phyloP scores from a whole-genome alignment of 2,329 filamentous ascomycete genomes.

The Aspergillus sp. region DNA sequence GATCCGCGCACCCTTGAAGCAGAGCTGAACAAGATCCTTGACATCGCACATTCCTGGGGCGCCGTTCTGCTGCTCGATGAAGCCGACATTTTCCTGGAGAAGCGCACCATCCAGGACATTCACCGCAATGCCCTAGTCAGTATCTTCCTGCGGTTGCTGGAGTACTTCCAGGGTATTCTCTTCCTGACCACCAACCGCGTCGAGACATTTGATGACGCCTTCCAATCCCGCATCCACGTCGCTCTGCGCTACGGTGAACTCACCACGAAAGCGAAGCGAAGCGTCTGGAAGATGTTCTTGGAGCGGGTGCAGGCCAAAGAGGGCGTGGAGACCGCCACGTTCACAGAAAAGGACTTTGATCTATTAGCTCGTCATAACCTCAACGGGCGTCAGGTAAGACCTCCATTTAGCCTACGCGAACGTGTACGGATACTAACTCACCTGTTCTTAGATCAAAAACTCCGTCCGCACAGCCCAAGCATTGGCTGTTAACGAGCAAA shows the following conservation, averaged over 20 bases:
- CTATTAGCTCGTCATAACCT: constrained; percentile 67
- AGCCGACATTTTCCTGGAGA: constrained; percentile 81
- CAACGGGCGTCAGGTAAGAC: constrained; percentile 64
- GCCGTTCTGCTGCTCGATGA: constrained; percentile 84
- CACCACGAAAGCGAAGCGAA: constrained; percentile 69
- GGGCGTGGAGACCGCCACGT: constrained; percentile 51
- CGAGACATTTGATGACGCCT: constrained; percentile 84
- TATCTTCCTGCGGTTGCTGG: constrained; percentile 81
- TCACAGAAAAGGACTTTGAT: constrained; percentile 65
- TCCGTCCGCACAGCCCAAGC: constrained; percentile 80
- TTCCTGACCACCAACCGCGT: constrained; percentile 90
- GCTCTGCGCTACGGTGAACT: constrained; percentile 78
- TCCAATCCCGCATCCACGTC: constrained; percentile 84
- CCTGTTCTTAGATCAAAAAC: constrained; percentile 74
- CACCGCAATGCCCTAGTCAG: constrained; percentile 83
- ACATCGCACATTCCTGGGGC: constrained; percentile 83
- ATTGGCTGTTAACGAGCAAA: constrained; percentile 73
- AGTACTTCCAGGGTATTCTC: constrained; percentile 89
- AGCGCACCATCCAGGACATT: constrained; percentile 78
- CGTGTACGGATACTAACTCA: constrained; percentile 1
- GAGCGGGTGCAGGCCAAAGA: constrained; percentile 69
- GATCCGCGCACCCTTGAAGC: constrained; percentile 72
- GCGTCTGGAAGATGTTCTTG: constrained; percentile 83
- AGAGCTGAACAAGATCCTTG: constrained; percentile 79
- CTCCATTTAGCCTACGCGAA: neutral